A percentile compares a stretch with the other conserved stretches of the same genome.
Evolutionary conservation across 2,329 filamentous ascomycete species (phyloP).

Genomic region (Phoma sp.): DNA sequence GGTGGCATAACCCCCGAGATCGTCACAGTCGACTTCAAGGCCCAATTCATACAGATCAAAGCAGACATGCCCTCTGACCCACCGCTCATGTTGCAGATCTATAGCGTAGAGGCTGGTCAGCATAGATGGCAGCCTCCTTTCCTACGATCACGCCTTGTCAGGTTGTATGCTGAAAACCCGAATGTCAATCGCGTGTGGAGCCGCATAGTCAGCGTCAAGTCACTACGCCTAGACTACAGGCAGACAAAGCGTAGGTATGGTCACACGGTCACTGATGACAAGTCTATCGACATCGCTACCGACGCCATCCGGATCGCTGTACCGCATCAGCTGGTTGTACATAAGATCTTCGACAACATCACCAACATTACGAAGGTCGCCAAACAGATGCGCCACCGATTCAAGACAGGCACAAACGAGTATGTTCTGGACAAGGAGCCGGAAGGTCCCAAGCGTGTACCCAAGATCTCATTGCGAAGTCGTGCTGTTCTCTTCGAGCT

Average conservation of each 20-base stretch:
- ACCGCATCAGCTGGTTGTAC: slow-evolving; percentile 88
- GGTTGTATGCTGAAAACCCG: slow-evolving; percentile 88
- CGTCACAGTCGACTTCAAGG: slow-evolving; percentile 81
- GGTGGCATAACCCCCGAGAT: slow-evolving; percentile 64
- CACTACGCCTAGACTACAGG: slow-evolving; percentile 79
- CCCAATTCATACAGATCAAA: slow-evolving; percentile 84
- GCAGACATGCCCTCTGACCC: slow-evolving; percentile 88
- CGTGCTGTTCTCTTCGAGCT: slow-evolving; percentile 88
- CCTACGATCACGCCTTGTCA: slow-evolving; percentile 75
- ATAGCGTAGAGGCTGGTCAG: slow-evolving; percentile 79
- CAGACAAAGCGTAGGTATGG: slow-evolving; percentile 75
- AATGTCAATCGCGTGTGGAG: slow-evolving; percentile 86
- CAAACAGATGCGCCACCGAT: slow-evolving; percentile 91
- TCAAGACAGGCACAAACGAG: slow-evolving; percentile 85
- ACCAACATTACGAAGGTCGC: slow-evolving; percentile 87
- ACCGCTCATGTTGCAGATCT: slow-evolving; percentile 88
- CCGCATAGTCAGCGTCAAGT: slow-evolving; percentile 82
- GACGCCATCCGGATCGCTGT: slow-evolving; percentile 89
- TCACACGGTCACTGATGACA: slow-evolving; percentile 72
- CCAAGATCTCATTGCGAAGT: slow-evolving; percentile 82
- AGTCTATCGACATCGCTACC: slow-evolving; percentile 80
- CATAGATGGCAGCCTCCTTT: slow-evolving; percentile 91
- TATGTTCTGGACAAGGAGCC: slow-evolving; percentile 87
- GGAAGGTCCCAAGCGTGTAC: slow-evolving; percentile 84
- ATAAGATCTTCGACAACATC: slow-evolving; percentile 92